Percentiles rank a stretch among this genome's conserved stretches.
These are phyloP conservation scores for Incumbomyces delicatus DNA, from an alignment of 2,329 filamentous ascomycete genomes.

Conservation along the genomic window DNA sequence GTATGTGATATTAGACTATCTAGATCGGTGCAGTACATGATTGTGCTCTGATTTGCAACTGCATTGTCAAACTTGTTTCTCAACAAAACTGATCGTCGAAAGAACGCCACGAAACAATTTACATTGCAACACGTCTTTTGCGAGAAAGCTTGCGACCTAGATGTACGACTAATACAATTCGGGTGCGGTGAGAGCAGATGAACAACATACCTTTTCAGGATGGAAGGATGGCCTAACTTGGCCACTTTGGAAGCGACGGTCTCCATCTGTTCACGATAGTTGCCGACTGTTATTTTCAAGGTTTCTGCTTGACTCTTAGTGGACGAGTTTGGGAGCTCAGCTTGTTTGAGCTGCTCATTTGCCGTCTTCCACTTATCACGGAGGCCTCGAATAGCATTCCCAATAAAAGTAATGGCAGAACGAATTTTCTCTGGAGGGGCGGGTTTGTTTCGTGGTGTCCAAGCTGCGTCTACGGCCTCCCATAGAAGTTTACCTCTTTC, in stretches of 20 bases:
- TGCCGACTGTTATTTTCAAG: conserved; percentile 47
- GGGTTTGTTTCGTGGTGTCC: conserved; percentile 45
- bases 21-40: neutral
- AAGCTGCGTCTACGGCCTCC: conserved; percentile 52
- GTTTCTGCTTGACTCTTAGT: conserved; percentile 37
- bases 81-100: neutral
- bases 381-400: conserved; percentile 50
- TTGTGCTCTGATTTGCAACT: neutral
- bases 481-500: conserved; percentile 41
- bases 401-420: conserved; percentile 45
- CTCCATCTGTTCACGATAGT: conserved; percentile 49
- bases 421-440: conserved; percentile 44
- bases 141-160: neutral
- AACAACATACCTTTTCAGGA: conserved; percentile 41
- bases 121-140: neutral
- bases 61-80: neutral
- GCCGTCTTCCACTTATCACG: conserved; percentile 54
- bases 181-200: conserved; percentile 8
- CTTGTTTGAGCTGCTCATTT: conserved; percentile 45
- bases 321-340: conserved; percentile 44
- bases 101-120: neutral
- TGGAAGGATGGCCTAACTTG: conserved; percentile 35
- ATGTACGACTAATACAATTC: neutral
- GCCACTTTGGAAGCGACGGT: conserved; percentile 36
- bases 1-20: conserved; percentile 4